phyloP scores from a whole-genome alignment of 768 basidiomycete genomes.

The Kwoniella heveanensis region DNA sequence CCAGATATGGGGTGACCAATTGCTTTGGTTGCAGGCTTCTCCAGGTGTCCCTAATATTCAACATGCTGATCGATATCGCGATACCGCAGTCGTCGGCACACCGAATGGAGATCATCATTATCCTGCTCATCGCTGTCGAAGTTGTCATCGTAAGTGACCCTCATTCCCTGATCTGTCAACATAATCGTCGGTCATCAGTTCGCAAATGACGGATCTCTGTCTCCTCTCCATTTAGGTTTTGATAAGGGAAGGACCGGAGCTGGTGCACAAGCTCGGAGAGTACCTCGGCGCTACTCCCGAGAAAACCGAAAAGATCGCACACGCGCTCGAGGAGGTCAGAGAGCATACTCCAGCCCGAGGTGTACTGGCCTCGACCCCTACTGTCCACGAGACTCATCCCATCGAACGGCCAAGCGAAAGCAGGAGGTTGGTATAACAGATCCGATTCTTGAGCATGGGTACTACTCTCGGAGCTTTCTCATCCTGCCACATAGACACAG shows the following conservation, averaged over 20 bases:
- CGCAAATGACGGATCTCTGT: not conserved
- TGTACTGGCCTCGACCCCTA: constrained; percentile 3
- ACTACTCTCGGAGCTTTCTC: not conserved
- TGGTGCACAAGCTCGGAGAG: constrained; percentile 39
- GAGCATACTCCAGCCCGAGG: constrained; percentile 1
- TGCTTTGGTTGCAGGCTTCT: too few relatives aligned
- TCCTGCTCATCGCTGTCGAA: constrained; percentile 89
- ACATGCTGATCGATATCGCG: too few relatives aligned
- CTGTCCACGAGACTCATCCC: not conserved
- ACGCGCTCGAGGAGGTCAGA: constrained; percentile 4
- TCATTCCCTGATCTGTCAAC: not conserved
- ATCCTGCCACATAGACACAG: not conserved
- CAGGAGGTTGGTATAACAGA: constrained; percentile 11
- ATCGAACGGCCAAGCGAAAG: not conserved
- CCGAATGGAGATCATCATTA: constrained; percentile 94
- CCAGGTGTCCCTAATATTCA: too few relatives aligned
- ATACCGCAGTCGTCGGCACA: constrained; percentile 81
- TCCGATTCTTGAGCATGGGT: too few relatives aligned
- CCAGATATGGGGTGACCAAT: too few relatives aligned
- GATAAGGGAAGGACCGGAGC: constrained; percentile 55
- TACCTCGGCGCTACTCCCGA: not conserved
- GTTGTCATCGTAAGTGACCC: constrained; percentile 72
- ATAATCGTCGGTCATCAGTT: not conserved
- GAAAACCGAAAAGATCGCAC: constrained; percentile 4
- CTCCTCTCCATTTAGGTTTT: constrained; percentile 37